Percentiles rank a stretch among this genome's conserved stretches.
phyloP scores from a whole-genome alignment of 2,329 filamentous ascomycete species.

The Venturia oleaginea region DNA sequence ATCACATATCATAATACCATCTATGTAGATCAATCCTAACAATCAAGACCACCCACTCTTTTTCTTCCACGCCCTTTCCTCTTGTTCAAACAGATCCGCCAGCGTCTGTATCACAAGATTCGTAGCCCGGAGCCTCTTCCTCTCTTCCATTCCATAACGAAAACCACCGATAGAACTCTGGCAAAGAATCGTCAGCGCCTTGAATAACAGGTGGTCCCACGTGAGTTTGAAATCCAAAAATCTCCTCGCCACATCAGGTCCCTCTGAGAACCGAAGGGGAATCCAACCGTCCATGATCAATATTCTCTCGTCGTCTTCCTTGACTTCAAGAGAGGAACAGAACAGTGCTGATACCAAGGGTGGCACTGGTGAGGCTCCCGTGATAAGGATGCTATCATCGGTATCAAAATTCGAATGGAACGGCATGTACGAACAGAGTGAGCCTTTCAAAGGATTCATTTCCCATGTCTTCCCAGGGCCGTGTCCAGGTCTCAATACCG shows the following conservation, averaged over 20 bases:
- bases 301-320: constrained; percentile 1
- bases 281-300: constrained; percentile 11
- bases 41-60: background rate
- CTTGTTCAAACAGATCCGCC: constrained; percentile 8
- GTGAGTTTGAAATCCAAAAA: constrained; percentile 11
- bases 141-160: background rate
- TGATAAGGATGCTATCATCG: constrained; percentile 17
- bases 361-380: constrained; percentile 21
- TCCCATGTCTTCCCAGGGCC: constrained; percentile 9
- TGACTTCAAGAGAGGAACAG: constrained; percentile 18
- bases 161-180: background rate
- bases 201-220: constrained; percentile 3
- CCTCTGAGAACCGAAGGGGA: constrained; percentile 4
- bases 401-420: constrained; percentile 14
- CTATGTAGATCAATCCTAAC: background rate
- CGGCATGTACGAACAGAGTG: constrained; percentile 13
- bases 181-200: constrained; percentile 4
- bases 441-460: constrained; percentile 8
- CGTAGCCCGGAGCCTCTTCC: background rate
- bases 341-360: constrained; percentile 24
- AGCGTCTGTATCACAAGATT: constrained; percentile 6
- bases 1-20: background rate
- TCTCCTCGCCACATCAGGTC: background rate
- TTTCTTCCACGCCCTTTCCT: constrained; percentile 7
- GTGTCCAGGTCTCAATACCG: constrained; percentile 13